phyloP scores from a whole-genome alignment of 371 early-diverging fungal genomes.

The Blyttiomyces sp. region DNA sequence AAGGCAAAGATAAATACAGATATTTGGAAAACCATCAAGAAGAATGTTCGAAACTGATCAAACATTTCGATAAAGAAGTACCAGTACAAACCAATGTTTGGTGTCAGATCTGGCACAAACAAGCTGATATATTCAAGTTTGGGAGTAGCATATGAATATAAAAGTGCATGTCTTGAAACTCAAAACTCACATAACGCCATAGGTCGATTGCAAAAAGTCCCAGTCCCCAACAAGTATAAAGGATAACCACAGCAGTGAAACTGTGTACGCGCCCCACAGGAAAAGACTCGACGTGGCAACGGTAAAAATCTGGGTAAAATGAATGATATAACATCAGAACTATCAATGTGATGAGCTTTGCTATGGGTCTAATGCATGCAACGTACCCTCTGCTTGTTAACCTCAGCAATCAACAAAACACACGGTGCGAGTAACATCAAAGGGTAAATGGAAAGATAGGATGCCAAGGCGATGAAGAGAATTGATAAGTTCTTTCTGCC shows the following conservation, averaged over 20 bases:
- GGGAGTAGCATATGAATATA: background rate
- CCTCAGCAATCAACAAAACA: constrained; percentile 37
- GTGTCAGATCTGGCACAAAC: constrained; percentile 79
- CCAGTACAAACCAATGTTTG: constrained; percentile 96
- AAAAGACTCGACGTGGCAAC: constrained; percentile 3
- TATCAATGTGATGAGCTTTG: too few relatives aligned
- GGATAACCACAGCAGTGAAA: constrained; percentile 54
- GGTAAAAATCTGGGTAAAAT: too few relatives aligned
- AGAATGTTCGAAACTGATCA: constrained; percentile 92
- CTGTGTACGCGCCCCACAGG: constrained; percentile 36
- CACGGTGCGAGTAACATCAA: constrained; percentile 71
- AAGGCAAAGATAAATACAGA: constrained; percentile 77
- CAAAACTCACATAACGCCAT: constrained; percentile 74
- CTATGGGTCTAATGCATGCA: too few relatives aligned
- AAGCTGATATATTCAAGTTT: constrained; percentile 24
- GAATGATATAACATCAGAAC: too few relatives aligned
- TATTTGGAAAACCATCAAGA: constrained; percentile 87
- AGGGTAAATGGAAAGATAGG: constrained; percentile 81
- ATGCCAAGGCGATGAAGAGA: constrained; percentile 61
- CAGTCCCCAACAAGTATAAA: constrained; percentile 63
- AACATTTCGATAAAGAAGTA: constrained; percentile 98
- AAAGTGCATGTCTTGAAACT: constrained; percentile 1
- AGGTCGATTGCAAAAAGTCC: constrained; percentile 67
- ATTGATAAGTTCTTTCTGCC: too few relatives aligned
- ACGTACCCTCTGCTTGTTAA: background rate